Conservation (phyloP, 495 filamentous ascomycete species). For the Oleoguttula mirabilis region DNA sequence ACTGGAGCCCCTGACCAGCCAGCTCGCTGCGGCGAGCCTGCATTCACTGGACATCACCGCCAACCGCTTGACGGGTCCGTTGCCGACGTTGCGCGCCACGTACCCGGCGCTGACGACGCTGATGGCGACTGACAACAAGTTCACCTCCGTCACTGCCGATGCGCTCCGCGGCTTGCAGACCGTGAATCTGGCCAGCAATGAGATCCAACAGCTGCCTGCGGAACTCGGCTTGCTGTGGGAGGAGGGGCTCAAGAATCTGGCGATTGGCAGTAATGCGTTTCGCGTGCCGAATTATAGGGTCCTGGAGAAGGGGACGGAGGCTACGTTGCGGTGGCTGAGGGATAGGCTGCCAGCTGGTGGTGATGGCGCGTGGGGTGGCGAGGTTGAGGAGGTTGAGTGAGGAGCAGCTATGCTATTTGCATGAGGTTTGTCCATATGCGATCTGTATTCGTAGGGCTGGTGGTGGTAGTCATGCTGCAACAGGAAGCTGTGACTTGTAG, state of each 20-base stretch:
- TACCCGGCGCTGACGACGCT: conserved; percentile 60
- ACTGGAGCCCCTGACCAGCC: conserved; percentile 47
- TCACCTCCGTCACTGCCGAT: conserved; percentile 56
- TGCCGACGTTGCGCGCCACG: conserved; percentile 43
- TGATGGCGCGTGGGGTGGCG: conserved; percentile 40
- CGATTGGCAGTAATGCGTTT: conserved; percentile 72
- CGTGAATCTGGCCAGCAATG: conserved; percentile 72
- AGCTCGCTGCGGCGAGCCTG: conserved; percentile 58
- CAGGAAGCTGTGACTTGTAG: too few relatives aligned
- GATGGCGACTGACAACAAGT: conserved; percentile 62
- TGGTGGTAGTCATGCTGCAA: too few relatives aligned
- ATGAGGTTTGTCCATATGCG: too few relatives aligned
- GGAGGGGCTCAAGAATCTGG: conserved; percentile 41
- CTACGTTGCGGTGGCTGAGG: conserved; percentile 70
- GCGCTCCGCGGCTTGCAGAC: conserved; percentile 59
- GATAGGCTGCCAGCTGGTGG: conserved; percentile 50
- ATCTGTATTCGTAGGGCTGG: too few relatives aligned
- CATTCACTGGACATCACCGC: conserved; percentile 65
- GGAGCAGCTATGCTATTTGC: too few relatives aligned
- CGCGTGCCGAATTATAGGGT: conserved; percentile 78
- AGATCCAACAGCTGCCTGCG: conserved; percentile 64
- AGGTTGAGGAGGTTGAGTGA: conserved; percentile 32
- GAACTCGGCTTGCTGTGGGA: conserved; percentile 57
- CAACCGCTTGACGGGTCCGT: conserved; percentile 55
- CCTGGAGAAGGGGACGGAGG: conserved; percentile 77